Evolutionary conservation across 495 filamentous ascomycete species (phyloP), one percentile per base, ranked within the genome.

Genomic region (Penicillium antarcticum): DNA sequence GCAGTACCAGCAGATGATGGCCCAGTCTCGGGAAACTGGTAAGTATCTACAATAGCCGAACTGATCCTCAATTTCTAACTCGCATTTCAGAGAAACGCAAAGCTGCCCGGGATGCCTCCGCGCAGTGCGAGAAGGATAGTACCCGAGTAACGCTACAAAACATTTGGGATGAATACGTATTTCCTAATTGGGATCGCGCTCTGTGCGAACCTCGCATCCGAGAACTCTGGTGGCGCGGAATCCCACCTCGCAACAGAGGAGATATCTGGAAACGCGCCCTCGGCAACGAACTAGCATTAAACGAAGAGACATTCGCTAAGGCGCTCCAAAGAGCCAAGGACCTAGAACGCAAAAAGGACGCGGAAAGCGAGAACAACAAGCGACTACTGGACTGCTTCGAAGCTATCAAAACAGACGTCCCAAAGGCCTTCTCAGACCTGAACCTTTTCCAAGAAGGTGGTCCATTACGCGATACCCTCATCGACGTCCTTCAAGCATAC

Each of bases 1-100:
- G 61, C 88, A 97, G 66, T 98, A 96, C 60, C 87, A 95, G 65
- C 82, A 78, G 60, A 97, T 98, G 88, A 95, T 96, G 88, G 83
- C 83, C 0, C 79, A 81, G 46, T 87, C 89, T 41, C 71, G 82
- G 29, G 90, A 95, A 69, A 80, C 86, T 38, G 81, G 83, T 84
- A 68, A 40, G 76, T 72, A 36, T 38, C 23, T 33, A 23, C 7
- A 9, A 33, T 1, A 9, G 31, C 1, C 3, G 12, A 7, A 21
- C n/a, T 35, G 3, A 53, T 2, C 7, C 11, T 45, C 50, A 16
- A 18, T 26, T 50, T 29, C 42, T 32, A 35, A 49, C 16, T 36
- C 9, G 5, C 8, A 9, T 14, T 37, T 1, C 51, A 73, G 78
- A 82, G 35, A 77, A 73, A 52, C 68, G 75, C 51, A 72, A 70